Conservation (phyloP, 1,139 yeast genomes). For the Saccharomycopsis phalli region DNA sequence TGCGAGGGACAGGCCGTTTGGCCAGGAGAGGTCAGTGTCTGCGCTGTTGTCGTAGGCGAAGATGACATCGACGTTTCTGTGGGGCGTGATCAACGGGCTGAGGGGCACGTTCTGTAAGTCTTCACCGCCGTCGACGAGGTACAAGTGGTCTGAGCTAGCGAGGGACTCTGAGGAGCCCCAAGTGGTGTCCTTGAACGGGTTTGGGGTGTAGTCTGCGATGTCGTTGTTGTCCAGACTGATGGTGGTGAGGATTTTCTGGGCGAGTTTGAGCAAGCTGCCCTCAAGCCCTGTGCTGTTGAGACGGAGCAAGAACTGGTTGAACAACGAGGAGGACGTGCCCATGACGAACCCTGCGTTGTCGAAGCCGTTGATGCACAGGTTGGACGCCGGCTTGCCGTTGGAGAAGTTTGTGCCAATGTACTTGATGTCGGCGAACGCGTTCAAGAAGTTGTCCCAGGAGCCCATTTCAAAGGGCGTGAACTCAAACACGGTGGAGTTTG, state of each 20-base stretch:
- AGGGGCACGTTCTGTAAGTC: conserved; percentile 50
- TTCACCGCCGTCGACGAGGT: conserved; percentile 54
- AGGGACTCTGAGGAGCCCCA: conserved; percentile 28
- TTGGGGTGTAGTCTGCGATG: conserved; percentile 66
- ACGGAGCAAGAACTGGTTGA: conserved; percentile 15
- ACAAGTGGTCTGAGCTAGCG: conserved; percentile 35
- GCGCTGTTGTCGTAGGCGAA: conserved; percentile 54
- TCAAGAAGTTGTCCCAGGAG: conserved; percentile 51
- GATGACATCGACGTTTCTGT: conserved; percentile 43
- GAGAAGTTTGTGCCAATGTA: conserved; percentile 43
- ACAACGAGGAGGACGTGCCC: conserved; percentile 74
- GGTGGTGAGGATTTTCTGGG: conserved; percentile 33
- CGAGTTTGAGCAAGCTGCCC: conserved; percentile 14
- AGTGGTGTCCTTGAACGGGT: conserved; percentile 57
- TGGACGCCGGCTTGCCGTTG: conserved; percentile 39
- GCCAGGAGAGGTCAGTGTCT: conserved; percentile 44
- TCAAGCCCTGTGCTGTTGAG: conserved; percentile 16
- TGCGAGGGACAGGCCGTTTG: conserved; percentile 45
- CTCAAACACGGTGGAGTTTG: conserved; percentile 49
- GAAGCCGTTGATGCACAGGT: conserved; percentile 52
- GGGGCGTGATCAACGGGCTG: conserved; percentile 42
- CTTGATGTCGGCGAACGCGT: conserved; percentile 41
- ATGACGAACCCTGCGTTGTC: conserved; percentile 66
- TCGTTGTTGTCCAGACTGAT: conserved; percentile 47
- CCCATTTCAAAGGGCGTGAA: conserved; percentile 51